Percentiles rank a stretch among this genome's conserved stretches.
phyloP scores from a whole-genome alignment of 768 basidiomycete species.

The Pisolithus marmoratus region DNA sequence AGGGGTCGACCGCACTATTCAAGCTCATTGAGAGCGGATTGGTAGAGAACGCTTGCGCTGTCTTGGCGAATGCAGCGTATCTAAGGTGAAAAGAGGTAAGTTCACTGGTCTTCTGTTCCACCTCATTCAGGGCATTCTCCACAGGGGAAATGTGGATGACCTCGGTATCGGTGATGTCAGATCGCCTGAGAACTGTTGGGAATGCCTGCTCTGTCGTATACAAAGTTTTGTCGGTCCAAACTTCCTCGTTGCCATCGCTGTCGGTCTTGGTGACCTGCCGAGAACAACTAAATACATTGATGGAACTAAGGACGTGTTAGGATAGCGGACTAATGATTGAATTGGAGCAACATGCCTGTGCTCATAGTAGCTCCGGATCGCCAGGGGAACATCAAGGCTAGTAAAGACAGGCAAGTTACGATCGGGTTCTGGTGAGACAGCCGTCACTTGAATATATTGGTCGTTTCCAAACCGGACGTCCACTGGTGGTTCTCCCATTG shows the following conservation, averaged over 20 bases:
- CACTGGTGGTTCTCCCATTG: slow-evolving; percentile 67
- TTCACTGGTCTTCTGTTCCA: slow-evolving; percentile 76
- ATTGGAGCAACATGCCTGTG: slow-evolving; percentile 50
- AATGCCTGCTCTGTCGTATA: slow-evolving; percentile 84
- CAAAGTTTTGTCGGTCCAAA: slow-evolving; percentile 87
- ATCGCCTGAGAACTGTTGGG: slow-evolving; percentile 86
- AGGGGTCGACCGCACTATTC: slow-evolving; percentile 83
- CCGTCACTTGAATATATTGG: slow-evolving; percentile 85
- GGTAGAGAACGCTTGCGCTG: slow-evolving; percentile 64
- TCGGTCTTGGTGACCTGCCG: slow-evolving; percentile 60
- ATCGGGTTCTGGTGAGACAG: slow-evolving; percentile 83
- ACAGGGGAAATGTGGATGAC: slow-evolving; percentile 80
- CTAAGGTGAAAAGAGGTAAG: slow-evolving; percentile 60
- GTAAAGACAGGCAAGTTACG: slow-evolving; percentile 71
- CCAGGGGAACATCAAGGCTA: slow-evolving; percentile 74
- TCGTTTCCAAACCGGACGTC: slow-evolving; percentile 75
- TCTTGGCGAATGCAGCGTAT: slow-evolving; percentile 76
- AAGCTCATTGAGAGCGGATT: slow-evolving; percentile 82
- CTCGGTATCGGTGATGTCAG: slow-evolving; percentile 71
- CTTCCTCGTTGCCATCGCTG: slow-evolving; percentile 63
- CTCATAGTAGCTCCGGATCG: slow-evolving; percentile 83
- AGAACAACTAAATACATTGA: slow-evolving; percentile 76
- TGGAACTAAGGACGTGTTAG: slow-evolving; percentile 46
- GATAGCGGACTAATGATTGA: not conserved
- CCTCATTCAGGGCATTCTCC: slow-evolving; percentile 75